Evolutionary conservation across 2,329 filamentous ascomycete species (phyloP).

Genomic region (Aureobasidium sp.): DNA sequence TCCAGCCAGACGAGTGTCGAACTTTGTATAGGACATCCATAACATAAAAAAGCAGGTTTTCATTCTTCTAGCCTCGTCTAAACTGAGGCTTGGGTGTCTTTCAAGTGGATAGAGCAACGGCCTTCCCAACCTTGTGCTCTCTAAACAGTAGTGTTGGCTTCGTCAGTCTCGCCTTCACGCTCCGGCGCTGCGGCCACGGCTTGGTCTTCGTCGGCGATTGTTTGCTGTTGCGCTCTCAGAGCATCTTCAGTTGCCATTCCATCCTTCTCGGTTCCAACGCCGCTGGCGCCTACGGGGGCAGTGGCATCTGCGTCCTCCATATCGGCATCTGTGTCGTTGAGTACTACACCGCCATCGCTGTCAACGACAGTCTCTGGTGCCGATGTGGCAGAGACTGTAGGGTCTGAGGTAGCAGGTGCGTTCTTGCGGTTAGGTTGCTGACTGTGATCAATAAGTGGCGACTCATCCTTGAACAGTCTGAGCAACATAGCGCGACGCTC

Average conservation of each 20-base stretch:
- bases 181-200: slow-evolving; percentile 37
- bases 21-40: too few relatives aligned
- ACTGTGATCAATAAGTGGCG: slow-evolving; percentile 66
- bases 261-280: slow-evolving; percentile 28
- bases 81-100: too few relatives aligned
- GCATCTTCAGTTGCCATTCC: slow-evolving; percentile 34
- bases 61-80: not conserved
- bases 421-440: slow-evolving; percentile 19
- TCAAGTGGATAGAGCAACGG: too few relatives aligned
- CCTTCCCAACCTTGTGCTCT: not conserved
- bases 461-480: slow-evolving; percentile 82
- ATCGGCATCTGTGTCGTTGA: slow-evolving; percentile 28
- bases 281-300: slow-evolving; percentile 20
- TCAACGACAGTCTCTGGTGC: slow-evolving; percentile 28
- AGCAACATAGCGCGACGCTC: slow-evolving; percentile 86
- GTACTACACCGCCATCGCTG: slow-evolving; percentile 16
- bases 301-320: slow-evolving; percentile 20
- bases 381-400: not conserved
- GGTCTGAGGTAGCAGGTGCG: not conserved
- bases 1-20: too few relatives aligned
- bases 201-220: slow-evolving; percentile 30
- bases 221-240: slow-evolving; percentile 34
- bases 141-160: slow-evolving; percentile 42
- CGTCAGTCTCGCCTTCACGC: slow-evolving; percentile 39
- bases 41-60: not conserved